These are phyloP conservation scores for Thielaviopsis populi DNA, from an alignment of 2,329 filamentous ascomycete species.

Conservation along the genomic window DNA sequence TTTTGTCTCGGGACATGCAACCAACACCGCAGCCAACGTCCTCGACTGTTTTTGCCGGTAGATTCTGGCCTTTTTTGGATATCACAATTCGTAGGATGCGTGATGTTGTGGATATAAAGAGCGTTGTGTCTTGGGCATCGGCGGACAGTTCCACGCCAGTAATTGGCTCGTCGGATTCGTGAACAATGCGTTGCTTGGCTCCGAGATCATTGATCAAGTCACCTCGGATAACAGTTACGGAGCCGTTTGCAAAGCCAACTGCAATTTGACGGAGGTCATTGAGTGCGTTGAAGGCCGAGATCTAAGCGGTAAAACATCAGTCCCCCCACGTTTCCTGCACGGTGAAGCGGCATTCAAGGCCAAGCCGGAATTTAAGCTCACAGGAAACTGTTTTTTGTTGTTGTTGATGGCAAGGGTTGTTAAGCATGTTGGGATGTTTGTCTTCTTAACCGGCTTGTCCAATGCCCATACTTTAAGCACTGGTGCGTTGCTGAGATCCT, in stretches of 20 bases:
- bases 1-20: conserved; percentile 78
- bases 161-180: conserved; percentile 91
- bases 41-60: conserved; percentile 75
- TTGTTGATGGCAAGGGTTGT: conserved; percentile 79
- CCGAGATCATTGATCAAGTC: conserved; percentile 92
- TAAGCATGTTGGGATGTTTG: conserved; percentile 71
- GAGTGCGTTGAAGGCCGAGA: conserved; percentile 76
- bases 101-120: conserved; percentile 85
- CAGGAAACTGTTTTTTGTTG: conserved; percentile 83
- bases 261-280: conserved; percentile 85
- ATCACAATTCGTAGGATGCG: conserved; percentile 77
- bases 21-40: conserved; percentile 83
- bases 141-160: conserved; percentile 66
- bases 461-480: conserved; percentile 95
- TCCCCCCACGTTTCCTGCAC: neutral
- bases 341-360: neutral
- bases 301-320: conserved; percentile 29
- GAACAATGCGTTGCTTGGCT: conserved; percentile 83
- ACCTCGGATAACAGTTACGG: conserved; percentile 83
- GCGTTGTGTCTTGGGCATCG: conserved; percentile 43
- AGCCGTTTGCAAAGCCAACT: conserved; percentile 88
- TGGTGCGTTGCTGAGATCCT: conserved; percentile 78
- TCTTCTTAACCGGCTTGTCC: conserved; percentile 89
- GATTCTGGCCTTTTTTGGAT: conserved; percentile 75
- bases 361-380: conserved; percentile 26